Evolutionary conservation across 2,329 filamentous ascomycete species (phyloP), one percentile per base, ranked within the genome.

Genomic region (Huntiella decipiens): DNA sequence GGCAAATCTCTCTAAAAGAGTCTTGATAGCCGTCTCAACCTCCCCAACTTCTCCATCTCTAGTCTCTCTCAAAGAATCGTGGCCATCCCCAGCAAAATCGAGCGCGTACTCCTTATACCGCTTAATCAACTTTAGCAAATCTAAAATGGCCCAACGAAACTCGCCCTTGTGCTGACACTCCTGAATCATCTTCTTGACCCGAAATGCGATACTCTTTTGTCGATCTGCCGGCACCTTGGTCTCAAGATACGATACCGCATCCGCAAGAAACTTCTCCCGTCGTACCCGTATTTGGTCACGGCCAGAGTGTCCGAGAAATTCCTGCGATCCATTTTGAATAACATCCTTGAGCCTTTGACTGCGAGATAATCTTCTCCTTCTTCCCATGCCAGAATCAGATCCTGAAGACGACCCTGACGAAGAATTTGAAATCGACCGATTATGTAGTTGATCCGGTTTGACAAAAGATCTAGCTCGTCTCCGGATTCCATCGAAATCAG

Each of bases 121-220:
- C 64, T 94, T 86, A 5, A 85, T 86, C 42, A 98, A 68, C 37
- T 74, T 68, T 28, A 98, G 71, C 4, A 98, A 68, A 3, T 88
- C 92, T 55, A 86, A 76, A 52, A 98, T 79, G n/a, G 91, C 91
- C 61, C 82, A 73, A 54, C 87, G 78, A 62, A 96, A 98, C 56
- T 98, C 88, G 49, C 83, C 75, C 58, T 96, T 91, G 47, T 88
- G 83, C 65, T 98, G 91, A 55, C 93, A 86, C 63, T 98, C 91
- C 39, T 95, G 77, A 35, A 98, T 67, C 82, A 96, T 93, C 75
- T 96, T 96, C 77, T 76, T 98, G 53, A 98, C 65, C 34, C 91
- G 82, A 73, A 78, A 94, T 55, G 95, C 79, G 47, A 79, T 79
- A 67, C 94, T 86, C 5, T 96, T 86, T 50, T 87, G 85, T 50